Conservation (phyloP, 768 basidiomycete species). For the Mycena olivaceomarginata region DNA sequence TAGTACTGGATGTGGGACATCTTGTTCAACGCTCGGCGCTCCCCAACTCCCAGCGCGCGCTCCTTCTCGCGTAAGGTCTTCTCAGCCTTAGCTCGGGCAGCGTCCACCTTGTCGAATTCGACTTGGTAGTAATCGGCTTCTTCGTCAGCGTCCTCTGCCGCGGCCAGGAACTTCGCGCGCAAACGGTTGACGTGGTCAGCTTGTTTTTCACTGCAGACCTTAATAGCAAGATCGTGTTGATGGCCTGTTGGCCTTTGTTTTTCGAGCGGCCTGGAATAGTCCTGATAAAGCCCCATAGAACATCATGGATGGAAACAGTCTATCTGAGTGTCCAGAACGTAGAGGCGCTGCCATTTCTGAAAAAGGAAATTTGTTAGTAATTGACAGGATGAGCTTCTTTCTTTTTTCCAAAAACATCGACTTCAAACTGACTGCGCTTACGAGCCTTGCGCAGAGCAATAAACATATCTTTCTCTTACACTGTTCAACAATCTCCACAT, state of each 20-base stretch:
- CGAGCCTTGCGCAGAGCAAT: too few relatives aligned
- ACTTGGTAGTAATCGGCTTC: slow-evolving; percentile 7
- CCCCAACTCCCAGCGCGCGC: slow-evolving; percentile 2
- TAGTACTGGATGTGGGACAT: slow-evolving; percentile 5
- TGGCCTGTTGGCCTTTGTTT: background rate
- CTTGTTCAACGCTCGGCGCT: slow-evolving; percentile 1
- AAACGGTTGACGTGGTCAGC: background rate
- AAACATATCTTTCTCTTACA: too few relatives aligned
- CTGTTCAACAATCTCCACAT: too few relatives aligned
- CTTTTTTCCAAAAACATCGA: too few relatives aligned
- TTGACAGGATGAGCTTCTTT: too few relatives aligned
- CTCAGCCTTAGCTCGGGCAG: slow-evolving; percentile 1
- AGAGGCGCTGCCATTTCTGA: too few relatives aligned
- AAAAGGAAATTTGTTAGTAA: too few relatives aligned
- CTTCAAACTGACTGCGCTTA: too few relatives aligned
- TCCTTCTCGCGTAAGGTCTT: slow-evolving; percentile 3
- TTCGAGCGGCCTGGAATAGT: background rate
- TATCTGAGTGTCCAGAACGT: too few relatives aligned
- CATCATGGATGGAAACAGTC: background rate
- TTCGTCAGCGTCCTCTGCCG: slow-evolving; percentile 8
- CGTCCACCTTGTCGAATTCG: background rate
- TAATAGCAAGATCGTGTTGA: background rate
- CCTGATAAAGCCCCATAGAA: background rate
- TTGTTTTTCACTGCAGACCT: slow-evolving; percentile 7
- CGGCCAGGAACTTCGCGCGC: slow-evolving; percentile 1